phyloP scores from a whole-genome alignment of 2,329 filamentous ascomycete genomes.

The Apiospora aurea region DNA sequence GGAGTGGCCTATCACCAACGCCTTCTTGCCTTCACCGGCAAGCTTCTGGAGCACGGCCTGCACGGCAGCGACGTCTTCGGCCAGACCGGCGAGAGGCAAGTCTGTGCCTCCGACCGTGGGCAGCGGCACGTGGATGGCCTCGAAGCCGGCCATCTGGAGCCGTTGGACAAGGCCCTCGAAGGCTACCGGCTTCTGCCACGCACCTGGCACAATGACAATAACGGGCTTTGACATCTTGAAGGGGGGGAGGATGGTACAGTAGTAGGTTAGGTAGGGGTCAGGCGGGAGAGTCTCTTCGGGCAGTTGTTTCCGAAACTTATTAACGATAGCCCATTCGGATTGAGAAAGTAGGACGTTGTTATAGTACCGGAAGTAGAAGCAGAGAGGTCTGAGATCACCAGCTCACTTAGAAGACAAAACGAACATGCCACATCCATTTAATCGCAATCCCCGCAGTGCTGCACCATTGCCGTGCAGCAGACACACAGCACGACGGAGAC shows the following conservation, averaged over 20 bases:
- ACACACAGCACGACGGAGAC: neutral
- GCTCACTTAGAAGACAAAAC: neutral
- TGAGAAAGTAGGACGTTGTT: neutral
- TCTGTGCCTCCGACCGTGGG: constrained; percentile 25
- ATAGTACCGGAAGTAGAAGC: neutral
- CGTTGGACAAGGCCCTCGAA: constrained; percentile 13
- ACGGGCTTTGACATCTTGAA: constrained; percentile 26
- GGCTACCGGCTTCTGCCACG: constrained; percentile 24
- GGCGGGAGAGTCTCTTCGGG: neutral
- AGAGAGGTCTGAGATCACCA: too few species aligned
- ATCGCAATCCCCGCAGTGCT: neutral
- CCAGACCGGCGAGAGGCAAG: constrained; percentile 23
- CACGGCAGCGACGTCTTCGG: constrained; percentile 26
- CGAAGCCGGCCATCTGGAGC: constrained; percentile 23
- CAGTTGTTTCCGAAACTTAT: neutral
- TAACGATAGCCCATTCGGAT: neutral
- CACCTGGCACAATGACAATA: constrained; percentile 25
- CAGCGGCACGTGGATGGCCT: constrained; percentile 11
- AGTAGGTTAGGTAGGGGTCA: neutral
- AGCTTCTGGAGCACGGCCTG: constrained; percentile 19
- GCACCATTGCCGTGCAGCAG: neutral
- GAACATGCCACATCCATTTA: neutral
- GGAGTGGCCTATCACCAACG: constrained; percentile 24
- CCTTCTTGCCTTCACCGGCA: constrained; percentile 16
- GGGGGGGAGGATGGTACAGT: neutral